Evolutionary conservation across 805 yeast genomes (phyloP).

Genomic region (Saturnispora diversa): DNA sequence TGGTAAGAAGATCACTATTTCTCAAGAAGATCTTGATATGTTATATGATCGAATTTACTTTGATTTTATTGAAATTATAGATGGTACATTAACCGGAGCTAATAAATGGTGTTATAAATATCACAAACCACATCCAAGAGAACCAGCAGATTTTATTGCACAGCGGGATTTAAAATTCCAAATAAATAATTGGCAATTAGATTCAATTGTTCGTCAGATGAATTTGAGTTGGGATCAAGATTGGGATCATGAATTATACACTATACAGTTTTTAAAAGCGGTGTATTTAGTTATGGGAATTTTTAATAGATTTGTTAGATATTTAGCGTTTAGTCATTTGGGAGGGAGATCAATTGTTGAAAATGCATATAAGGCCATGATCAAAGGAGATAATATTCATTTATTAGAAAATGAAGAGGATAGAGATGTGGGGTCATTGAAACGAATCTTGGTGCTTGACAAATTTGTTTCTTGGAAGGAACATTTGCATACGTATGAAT

Average conservation of each 20-base stretch:
- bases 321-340: constrained; percentile 77
- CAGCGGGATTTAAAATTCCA: constrained; percentile 38
- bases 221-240: constrained; percentile 75
- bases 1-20: constrained; percentile 17
- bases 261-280: constrained; percentile 50
- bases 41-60: constrained; percentile 68
- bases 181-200: constrained; percentile 62
- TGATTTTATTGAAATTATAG: constrained; percentile 81
- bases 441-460: constrained; percentile 54
- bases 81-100: constrained; percentile 41
- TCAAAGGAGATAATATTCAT: constrained; percentile 38
- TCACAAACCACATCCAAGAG: constrained; percentile 2
- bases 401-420: not conserved
- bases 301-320: constrained; percentile 55
- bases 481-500: constrained; percentile 36
- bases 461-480: constrained; percentile 91
- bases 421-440: constrained; percentile 17
- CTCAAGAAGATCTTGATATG: constrained; percentile 40
- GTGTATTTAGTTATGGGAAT: constrained; percentile 72
- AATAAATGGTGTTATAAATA: constrained; percentile 7
- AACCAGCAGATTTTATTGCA: constrained; percentile 4
- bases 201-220: constrained; percentile 63
- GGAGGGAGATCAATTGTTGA: constrained; percentile 75
- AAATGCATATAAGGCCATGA: constrained; percentile 52
- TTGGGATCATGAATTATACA: constrained; percentile 55